Percentiles rank a stretch among this genome's conserved stretches.
These are phyloP conservation scores for Elongisporangium anandrum DNA, from an alignment of 352 stramenopile species.

Conservation along the genomic window DNA sequence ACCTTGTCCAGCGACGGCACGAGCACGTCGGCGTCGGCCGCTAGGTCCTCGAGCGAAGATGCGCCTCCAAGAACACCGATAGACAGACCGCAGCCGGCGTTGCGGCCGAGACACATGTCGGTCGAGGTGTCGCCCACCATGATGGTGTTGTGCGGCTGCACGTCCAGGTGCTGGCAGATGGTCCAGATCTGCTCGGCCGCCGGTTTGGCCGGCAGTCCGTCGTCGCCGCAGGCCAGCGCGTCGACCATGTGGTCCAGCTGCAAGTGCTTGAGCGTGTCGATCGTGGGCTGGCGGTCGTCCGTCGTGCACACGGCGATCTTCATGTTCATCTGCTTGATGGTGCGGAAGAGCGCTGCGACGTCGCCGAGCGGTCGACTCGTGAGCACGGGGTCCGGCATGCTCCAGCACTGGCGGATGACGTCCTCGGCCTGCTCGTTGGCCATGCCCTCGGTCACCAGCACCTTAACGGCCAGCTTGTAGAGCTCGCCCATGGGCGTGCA, in stretches of 20 bases:
- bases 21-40: constrained; percentile 78
- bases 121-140: constrained; percentile 87
- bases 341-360: constrained; percentile 72
- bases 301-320: constrained; percentile 89
- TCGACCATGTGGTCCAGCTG: constrained; percentile 75
- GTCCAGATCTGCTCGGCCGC: constrained; percentile 83
- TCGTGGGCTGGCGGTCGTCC: constrained; percentile 74
- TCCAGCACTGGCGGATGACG: constrained; percentile 77
- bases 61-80: constrained; percentile 78
- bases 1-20: constrained; percentile 74
- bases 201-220: constrained; percentile 78
- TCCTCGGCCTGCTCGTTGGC: constrained; percentile 45
- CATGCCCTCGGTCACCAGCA: constrained; percentile 74
- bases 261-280: constrained; percentile 75
- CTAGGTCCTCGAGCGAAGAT: constrained; percentile 77
- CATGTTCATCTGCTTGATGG: constrained; percentile 81
- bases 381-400: constrained; percentile 72
- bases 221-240: constrained; percentile 71
- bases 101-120: constrained; percentile 79
- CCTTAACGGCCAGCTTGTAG: constrained; percentile 74
- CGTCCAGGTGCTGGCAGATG: constrained; percentile 69
- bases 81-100: constrained; percentile 68
- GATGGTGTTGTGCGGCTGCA: constrained; percentile 82
- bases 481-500: constrained; percentile 84
- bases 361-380: constrained; percentile 72